These are phyloP conservation scores for Clitoria ternatea DNA, from an alignment of 306 rosid genomes.

Conservation along the genomic window DNA sequence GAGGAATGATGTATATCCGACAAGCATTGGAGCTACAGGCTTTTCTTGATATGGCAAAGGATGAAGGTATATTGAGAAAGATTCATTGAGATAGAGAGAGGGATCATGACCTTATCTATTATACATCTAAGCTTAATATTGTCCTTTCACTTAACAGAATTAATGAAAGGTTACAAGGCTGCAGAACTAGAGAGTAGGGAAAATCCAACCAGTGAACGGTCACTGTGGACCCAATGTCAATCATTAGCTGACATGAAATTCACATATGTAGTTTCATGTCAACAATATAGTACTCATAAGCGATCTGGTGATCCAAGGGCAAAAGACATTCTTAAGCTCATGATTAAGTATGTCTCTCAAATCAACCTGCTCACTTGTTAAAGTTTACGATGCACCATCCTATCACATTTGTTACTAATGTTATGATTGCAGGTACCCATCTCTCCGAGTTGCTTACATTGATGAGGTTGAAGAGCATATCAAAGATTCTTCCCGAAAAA, in stretches of 20 bases:
- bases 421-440: constrained; percentile 63
- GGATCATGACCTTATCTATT: constrained; percentile 1
- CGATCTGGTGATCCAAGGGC: constrained; percentile 75
- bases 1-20: constrained; percentile 97
- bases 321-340: constrained; percentile 84
- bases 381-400: constrained; percentile 8
- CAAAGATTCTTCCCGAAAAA: constrained; percentile 55
- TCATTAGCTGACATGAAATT: constrained; percentile 88
- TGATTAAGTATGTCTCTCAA: constrained; percentile 57
- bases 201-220: constrained; percentile 48
- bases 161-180: constrained; percentile 89
- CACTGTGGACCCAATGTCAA: constrained; percentile 78
- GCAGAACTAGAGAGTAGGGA: constrained; percentile 62
- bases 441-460: constrained; percentile 92
- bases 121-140: background rate
- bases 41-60: constrained; percentile 91
- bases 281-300: constrained; percentile 81
- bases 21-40: constrained; percentile 98
- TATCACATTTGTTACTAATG: constrained; percentile 17
- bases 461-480: constrained; percentile 88
- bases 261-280: constrained; percentile 92
- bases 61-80: constrained; percentile 52
- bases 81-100: constrained; percentile 1
- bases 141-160: constrained; percentile 42
- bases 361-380: constrained; percentile 10